phyloP scores from a whole-genome alignment of 306 rosid genomes.

The Cajanus cajan region DNA sequence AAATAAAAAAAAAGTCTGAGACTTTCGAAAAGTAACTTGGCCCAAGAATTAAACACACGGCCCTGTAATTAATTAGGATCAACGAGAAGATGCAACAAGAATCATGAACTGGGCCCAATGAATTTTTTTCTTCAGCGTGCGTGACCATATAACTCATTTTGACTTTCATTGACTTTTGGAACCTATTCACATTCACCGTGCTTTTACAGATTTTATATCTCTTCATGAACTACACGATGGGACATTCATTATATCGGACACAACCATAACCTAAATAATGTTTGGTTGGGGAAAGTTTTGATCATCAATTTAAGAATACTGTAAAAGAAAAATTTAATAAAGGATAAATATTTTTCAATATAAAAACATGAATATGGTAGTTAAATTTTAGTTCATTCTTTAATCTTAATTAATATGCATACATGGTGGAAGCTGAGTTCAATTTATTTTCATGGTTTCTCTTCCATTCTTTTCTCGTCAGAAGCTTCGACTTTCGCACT shows the following conservation, averaged over 20 bases:
- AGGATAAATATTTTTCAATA: neutral
- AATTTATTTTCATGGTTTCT: neutral
- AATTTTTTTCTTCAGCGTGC: too few relatives aligned
- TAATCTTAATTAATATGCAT: neutral
- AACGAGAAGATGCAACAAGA: too few relatives aligned
- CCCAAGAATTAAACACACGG: too few relatives aligned
- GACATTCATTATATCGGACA: neutral
- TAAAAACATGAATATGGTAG: neutral
- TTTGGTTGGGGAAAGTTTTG: too few relatives aligned
- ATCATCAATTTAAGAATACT: too few relatives aligned
- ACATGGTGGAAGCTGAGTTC: neutral
- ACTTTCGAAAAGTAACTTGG: too few relatives aligned
- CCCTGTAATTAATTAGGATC: too few relatives aligned
- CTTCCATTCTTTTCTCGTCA: neutral
- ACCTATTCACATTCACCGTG: neutral
- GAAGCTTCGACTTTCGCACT: neutral
- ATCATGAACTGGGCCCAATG: too few relatives aligned
- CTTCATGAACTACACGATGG: slow-evolving; percentile 3
- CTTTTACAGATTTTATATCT: neutral
- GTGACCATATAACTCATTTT: neutral
- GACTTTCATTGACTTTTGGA: neutral
- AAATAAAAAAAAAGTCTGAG: too few relatives aligned
- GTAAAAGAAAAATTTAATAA: too few relatives aligned
- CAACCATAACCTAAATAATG: neutral
- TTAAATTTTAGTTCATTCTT: neutral